A percentile compares a stretch with the other conserved stretches of the same genome.
phyloP scores from a whole-genome alignment of 352 stramenopile species.

The Pythium vanterpoolii region DNA sequence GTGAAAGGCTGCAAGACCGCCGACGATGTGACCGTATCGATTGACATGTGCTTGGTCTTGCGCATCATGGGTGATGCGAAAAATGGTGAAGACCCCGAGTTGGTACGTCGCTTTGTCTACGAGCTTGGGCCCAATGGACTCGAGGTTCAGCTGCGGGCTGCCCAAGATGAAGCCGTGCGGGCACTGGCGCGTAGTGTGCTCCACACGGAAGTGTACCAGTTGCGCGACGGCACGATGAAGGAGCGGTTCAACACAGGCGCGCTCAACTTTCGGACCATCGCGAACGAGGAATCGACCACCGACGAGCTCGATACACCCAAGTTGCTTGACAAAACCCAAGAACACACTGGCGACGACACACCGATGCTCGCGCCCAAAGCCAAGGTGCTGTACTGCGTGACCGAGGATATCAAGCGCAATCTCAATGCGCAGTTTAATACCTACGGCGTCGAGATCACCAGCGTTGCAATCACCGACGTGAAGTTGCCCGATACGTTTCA shows the following conservation, averaged over 20 bases:
- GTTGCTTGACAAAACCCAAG: slow-evolving; percentile 17
- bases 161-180: slow-evolving; percentile 80
- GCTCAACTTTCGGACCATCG: slow-evolving; percentile 27
- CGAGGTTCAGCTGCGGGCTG: slow-evolving; percentile 78
- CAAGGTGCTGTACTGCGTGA: slow-evolving; percentile 44
- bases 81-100: slow-evolving; percentile 77
- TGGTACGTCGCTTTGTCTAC: slow-evolving; percentile 89
- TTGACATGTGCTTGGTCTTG: slow-evolving; percentile 87
- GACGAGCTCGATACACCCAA: slow-evolving; percentile 25
- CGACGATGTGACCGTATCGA: slow-evolving; percentile 84
- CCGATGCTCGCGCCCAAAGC: slow-evolving; percentile 14
- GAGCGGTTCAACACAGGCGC: slow-evolving; percentile 58
- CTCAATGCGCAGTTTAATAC: slow-evolving; percentile 70
- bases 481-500: slow-evolving; percentile 54
- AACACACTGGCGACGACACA: slow-evolving; percentile 13
- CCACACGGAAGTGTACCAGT: slow-evolving; percentile 87
- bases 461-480: slow-evolving; percentile 69
- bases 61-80: slow-evolving; percentile 85
- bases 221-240: slow-evolving; percentile 71
- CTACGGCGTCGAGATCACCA: slow-evolving; percentile 72
- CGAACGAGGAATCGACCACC: slow-evolving; percentile 12
- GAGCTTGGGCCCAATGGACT: slow-evolving; percentile 81
- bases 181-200: slow-evolving; percentile 78
- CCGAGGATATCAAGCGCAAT: slow-evolving; percentile 58
- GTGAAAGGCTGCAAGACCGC: slow-evolving; percentile 89